Evolutionary conservation across 2,329 filamentous ascomycete genomes (phyloP).

Genomic region (Neonectria coccinea): DNA sequence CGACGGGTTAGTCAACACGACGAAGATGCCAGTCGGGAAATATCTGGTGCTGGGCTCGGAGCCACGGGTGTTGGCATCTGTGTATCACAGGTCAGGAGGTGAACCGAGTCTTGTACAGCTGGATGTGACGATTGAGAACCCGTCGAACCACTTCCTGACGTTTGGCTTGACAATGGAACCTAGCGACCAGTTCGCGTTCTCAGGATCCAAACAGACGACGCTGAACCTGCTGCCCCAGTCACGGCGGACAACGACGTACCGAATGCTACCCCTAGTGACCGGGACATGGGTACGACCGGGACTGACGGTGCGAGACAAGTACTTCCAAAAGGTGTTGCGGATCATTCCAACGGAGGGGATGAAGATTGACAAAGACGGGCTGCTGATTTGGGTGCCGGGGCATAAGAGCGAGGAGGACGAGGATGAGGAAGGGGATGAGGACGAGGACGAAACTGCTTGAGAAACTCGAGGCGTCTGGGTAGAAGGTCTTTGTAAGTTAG

Average conservation of each 20-base stretch:
- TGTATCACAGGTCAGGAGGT: conserved; percentile 56
- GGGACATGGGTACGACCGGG: conserved; percentile 78
- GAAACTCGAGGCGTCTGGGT: background rate
- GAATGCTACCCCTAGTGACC: conserved; percentile 74
- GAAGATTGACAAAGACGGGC: conserved; percentile 72
- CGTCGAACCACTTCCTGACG: conserved; percentile 92
- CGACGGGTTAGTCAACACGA: conserved; percentile 63
- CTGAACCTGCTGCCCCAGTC: conserved; percentile 87
- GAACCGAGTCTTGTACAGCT: conserved; percentile 57
- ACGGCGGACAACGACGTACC: conserved; percentile 78
- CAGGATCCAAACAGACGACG: conserved; percentile 83
- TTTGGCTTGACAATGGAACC: conserved; percentile 95
- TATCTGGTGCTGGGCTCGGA: conserved; percentile 86
- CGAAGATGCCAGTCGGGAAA: conserved; percentile 80
- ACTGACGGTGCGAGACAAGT: conserved; percentile 85
- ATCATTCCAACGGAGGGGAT: conserved; percentile 83
- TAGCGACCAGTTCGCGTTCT: conserved; percentile 92
- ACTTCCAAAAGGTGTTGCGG: conserved; percentile 90
- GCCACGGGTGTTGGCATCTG: conserved; percentile 80
- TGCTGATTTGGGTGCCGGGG: conserved; percentile 70
- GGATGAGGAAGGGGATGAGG: conserved; percentile 41
- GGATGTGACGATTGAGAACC: conserved; percentile 84
- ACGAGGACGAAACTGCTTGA: conserved; percentile 18
- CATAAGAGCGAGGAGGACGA: conserved; percentile 41
- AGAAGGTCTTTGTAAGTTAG: conserved; percentile 1